Evolutionary conservation across 1,284 basidiomycete species (phyloP), one percentile per base, ranked within the genome.

Genomic region (Paramarasmius palmivorus): DNA sequence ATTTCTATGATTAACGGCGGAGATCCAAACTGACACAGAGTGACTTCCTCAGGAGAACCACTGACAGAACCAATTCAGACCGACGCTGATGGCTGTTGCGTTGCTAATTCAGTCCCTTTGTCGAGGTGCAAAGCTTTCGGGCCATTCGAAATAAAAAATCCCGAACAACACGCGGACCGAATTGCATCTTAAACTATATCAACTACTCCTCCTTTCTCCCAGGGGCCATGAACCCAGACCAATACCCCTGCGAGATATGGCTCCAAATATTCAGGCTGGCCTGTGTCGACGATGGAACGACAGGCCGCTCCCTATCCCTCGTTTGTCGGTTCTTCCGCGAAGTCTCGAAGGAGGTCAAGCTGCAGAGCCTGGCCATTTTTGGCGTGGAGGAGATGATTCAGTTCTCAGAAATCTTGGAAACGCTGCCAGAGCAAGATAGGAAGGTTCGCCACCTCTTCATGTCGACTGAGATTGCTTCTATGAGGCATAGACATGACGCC

Each of bases 231-330:
- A 12, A 6, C 29, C 29, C 29, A 12, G 17, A 6, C 19, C 20
- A 20, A 25, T 58, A 61, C 29, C 64, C 68, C 22, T 50, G 58
- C 4, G 68, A 71, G 49, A 57, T 72, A 20, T 63, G 60, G 50
- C 56, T 60, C 17, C 58, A 63, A 23, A 63, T 71, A 5, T 68
- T 69, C 50, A 49, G 54, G 15, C 55, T 58, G 9, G 64, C 69
- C 7, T 71, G 70, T 55, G 61, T 61, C 36, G 70, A 71, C 57
- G 65, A 65, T 51, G 68, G 70, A 17, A 50, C 51, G 8, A 69
- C 68, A 1, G 70, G 66, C 8, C 58, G 65, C n/a, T 57, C 67
- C 4, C 56, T 70, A 15, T 68, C 68, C 25, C 54, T 61, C 4
- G 66, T 68, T 10, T 72, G 68, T 23, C 59, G 61, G n/a, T 57